Percentiles rank a stretch among this genome's conserved stretches.
These are phyloP conservation scores for Lindgomyces ingoldianus DNA, from an alignment of 495 filamentous ascomycete species.

Conservation along the genomic window DNA sequence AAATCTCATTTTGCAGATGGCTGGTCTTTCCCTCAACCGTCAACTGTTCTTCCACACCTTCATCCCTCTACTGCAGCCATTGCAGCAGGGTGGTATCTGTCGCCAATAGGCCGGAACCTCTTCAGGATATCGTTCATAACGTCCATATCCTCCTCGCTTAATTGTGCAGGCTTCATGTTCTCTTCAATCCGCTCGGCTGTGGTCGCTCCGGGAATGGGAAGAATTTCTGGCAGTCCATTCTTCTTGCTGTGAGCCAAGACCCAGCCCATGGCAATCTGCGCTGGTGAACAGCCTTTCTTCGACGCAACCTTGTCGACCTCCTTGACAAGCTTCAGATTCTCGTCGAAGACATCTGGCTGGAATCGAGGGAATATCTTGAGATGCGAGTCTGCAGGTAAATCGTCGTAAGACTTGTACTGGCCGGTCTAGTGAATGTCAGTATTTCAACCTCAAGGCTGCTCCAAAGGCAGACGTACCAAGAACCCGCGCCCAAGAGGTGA, in stretches of 20 bases:
- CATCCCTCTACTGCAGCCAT: slow-evolving; percentile 9
- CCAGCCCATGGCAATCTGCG: slow-evolving; percentile 82
- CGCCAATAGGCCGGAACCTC: slow-evolving; percentile 38
- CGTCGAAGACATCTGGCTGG: slow-evolving; percentile 65
- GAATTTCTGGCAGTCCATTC: slow-evolving; percentile 67
- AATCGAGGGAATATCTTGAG: slow-evolving; percentile 63
- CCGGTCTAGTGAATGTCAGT: slow-evolving; percentile 52
- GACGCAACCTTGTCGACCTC: slow-evolving; percentile 67
- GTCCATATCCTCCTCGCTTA: slow-evolving; percentile 45
- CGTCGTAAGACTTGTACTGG: slow-evolving; percentile 58
- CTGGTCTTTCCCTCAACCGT: background rate
- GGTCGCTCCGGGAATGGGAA: slow-evolving; percentile 79
- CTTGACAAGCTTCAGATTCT: slow-evolving; percentile 70
- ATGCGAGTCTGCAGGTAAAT: slow-evolving; percentile 63
- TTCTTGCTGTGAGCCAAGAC: slow-evolving; percentile 55
- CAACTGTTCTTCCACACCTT: background rate
- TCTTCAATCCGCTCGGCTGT: slow-evolving; percentile 45
- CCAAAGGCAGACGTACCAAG: slow-evolving; percentile 33
- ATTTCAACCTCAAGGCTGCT: background rate
- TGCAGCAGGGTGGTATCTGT: slow-evolving; percentile 37
- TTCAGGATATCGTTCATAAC: slow-evolving; percentile 45
- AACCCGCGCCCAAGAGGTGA: slow-evolving; percentile 57
- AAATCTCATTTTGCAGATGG: background rate
- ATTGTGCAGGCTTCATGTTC: slow-evolving; percentile 42
- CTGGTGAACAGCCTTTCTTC: slow-evolving; percentile 68